A percentile compares a stretch with the other conserved stretches of the same genome.
These are phyloP conservation scores for Neurospora sp. DNA, from an alignment of 495 filamentous ascomycete species.

Conservation along the genomic window DNA sequence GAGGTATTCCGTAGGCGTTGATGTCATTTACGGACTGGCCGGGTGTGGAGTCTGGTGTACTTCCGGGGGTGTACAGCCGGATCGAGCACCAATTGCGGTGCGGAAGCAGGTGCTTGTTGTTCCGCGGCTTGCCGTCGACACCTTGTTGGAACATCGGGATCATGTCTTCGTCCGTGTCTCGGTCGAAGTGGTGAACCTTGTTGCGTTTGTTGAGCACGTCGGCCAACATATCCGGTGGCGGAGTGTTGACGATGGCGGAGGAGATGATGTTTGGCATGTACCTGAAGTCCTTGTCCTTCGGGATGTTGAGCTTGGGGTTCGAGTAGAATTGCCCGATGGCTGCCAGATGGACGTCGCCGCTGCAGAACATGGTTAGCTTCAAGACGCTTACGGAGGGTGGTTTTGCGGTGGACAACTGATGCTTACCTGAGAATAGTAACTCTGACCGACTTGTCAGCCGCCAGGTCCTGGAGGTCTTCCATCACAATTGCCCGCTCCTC, in stretches of 20 bases:
- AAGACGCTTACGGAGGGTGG: neutral
- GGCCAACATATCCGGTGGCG: constrained; percentile 78
- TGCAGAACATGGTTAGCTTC: constrained; percentile 30
- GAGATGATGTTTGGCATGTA: constrained; percentile 91
- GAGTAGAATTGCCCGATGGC: constrained; percentile 94
- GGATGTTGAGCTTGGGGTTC: constrained; percentile 63
- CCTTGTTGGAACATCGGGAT: constrained; percentile 84
- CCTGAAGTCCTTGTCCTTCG: constrained; percentile 83
- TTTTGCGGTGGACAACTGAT: constrained; percentile 44
- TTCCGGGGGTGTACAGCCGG: constrained; percentile 64
- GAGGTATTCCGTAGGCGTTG: constrained; percentile 21
- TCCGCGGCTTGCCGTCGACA: constrained; percentile 77
- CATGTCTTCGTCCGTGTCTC: constrained; percentile 87
- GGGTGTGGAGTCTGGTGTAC: constrained; percentile 60
- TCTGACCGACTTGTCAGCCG: constrained; percentile 83
- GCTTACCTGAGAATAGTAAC: constrained; percentile 64
- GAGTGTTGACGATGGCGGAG: constrained; percentile 83
- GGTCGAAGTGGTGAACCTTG: constrained; percentile 80
- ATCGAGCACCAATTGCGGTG: constrained; percentile 92
- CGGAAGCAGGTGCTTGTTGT: constrained; percentile 85
- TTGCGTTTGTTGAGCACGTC: constrained; percentile 91
- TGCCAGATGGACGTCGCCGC: constrained; percentile 89
- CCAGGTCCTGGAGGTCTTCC: constrained; percentile 80
- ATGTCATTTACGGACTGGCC: constrained; percentile 30
- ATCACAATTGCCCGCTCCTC: constrained; percentile 76